Percentiles rank a stretch among this genome's conserved stretches.
phyloP scores from a whole-genome alignment of 2,329 filamentous ascomycete genomes.

The Allantophomopsis lycopodina region DNA sequence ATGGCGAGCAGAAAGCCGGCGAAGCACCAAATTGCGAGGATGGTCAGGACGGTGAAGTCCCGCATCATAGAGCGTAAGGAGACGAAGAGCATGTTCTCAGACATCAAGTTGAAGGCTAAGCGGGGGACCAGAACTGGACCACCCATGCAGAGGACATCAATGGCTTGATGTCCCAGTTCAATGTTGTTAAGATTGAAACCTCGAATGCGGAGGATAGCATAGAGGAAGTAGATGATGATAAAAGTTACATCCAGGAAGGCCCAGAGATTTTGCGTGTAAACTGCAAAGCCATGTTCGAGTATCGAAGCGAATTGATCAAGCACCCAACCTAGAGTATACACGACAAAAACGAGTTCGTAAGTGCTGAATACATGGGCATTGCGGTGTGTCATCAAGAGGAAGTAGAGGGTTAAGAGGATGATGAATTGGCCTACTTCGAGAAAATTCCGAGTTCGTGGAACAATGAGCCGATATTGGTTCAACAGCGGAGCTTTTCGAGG shows the following conservation, averaged over 20 bases:
- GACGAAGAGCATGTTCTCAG: conserved; percentile 74
- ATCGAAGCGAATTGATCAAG: conserved; percentile 68
- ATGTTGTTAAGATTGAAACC: conserved; percentile 37
- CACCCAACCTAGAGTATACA: conserved; percentile 69
- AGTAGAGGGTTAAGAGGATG: conserved; percentile 53
- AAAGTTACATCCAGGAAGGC: conserved; percentile 76
- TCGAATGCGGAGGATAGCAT: conserved; percentile 54
- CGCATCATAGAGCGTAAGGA: conserved; percentile 74
- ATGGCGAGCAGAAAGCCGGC: conserved; percentile 69
- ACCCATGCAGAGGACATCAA: conserved; percentile 67
- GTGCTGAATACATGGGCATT: conserved; percentile 39
- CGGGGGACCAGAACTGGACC: conserved; percentile 68
- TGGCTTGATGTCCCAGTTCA: conserved; percentile 46
- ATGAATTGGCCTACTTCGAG: conserved; percentile 66
- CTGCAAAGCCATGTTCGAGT: conserved; percentile 63
- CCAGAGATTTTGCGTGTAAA: conserved; percentile 82
- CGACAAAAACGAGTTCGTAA: conserved; percentile 51
- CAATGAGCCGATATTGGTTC: conserved; percentile 76
- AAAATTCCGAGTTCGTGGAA: conserved; percentile 63
- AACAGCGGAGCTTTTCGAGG: conserved; percentile 61
- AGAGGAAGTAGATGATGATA: conserved; percentile 54
- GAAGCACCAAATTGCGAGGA: conserved; percentile 72
- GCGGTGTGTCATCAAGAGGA: conserved; percentile 58
- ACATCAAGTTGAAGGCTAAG: conserved; percentile 70
- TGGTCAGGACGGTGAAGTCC: conserved; percentile 67